Conservation (phyloP, 1,284 basidiomycete genomes). For the Sutorius eximius region DNA sequence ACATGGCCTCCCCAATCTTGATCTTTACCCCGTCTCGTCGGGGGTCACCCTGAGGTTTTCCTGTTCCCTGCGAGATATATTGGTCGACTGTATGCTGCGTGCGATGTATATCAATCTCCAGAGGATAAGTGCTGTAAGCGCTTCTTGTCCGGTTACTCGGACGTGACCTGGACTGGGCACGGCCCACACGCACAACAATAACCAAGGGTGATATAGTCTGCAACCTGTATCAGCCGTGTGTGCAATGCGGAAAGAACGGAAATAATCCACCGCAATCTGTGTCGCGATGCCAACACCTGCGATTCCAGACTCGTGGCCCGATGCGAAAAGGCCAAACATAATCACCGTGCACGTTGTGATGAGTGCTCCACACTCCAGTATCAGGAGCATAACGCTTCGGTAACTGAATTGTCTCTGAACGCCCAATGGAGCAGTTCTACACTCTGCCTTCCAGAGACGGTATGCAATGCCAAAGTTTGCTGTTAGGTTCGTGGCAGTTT, state of each 20-base stretch:
- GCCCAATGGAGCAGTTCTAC: slow-evolving; percentile 4
- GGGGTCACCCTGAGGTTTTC: background rate
- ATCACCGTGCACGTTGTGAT: slow-evolving; percentile 22
- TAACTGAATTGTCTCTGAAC: slow-evolving; percentile 12
- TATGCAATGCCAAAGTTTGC: slow-evolving; percentile 24
- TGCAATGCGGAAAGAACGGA: background rate
- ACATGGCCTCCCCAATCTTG: background rate
- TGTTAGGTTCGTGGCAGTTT: slow-evolving; percentile 18
- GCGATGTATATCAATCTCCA: slow-evolving; percentile 8
- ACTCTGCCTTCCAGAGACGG: slow-evolving; percentile 15
- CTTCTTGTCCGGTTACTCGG: background rate
- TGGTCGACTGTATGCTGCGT: slow-evolving; percentile 1
- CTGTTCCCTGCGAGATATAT: background rate
- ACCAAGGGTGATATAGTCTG: slow-evolving; percentile 22
- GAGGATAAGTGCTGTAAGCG: background rate
- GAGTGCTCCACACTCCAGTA: slow-evolving; percentile 24
- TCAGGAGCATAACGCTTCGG: slow-evolving; percentile 10
- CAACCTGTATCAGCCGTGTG: background rate
- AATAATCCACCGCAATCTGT: slow-evolving; percentile 18
- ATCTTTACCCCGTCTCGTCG: background rate
- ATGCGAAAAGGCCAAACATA: slow-evolving; percentile 19
- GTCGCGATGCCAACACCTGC: slow-evolving; percentile 19
- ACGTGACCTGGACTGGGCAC: background rate
- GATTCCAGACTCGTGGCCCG: slow-evolving; percentile 15
- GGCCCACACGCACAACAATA: slow-evolving; percentile 21